Evolutionary conservation across 83 land plant genomes (phyloP), one percentile per base, ranked within the genome.

Genomic region (Larix sibirica): DNA sequence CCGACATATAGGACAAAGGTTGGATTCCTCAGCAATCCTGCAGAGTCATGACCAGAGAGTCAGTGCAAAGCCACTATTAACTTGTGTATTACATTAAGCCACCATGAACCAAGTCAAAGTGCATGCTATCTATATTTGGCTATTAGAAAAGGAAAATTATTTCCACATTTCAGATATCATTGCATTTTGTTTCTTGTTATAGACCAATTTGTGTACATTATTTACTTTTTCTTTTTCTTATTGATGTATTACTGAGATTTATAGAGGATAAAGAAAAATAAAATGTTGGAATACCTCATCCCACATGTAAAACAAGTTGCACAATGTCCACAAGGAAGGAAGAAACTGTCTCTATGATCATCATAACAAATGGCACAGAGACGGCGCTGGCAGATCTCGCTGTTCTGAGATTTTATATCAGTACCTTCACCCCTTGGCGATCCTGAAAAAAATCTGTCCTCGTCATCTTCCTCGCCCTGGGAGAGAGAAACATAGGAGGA

Each of bases 251-350:
- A 73, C n/a, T 73, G 77, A 36, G 18, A 38, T 44, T 20, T 42
- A 38, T n/a, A 40, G 56, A 73, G 24, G 47, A 73, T 20, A 33
- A 44, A 24, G 23, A 67, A 17, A 6, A 80, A 50, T 31, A 21
- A 69, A 80, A 77, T 10, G 4, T 60, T n/a, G 63, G 50, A 64
- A 78, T 78, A 89, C 93, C 89, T 91, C 82, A 84, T 81, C 70
- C 88, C 91, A 82, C 93, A 91, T 69, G 86, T 61, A 80, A 84
- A 91, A 82, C 93, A 91, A 26, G 91, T 61, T n/a, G 88, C 91
- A 73, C 89, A 89, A 47, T 91, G 93, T 3, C 93, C 91, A 69
- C 91, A 91, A 21, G 93, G 93, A 84, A 91, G 91, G 65, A 91
- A 91, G 67, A 91, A 91, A 81, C 91, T 83, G 74, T 91, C 93